Percentiles rank a stretch among this genome's conserved stretches.
These are phyloP conservation scores for Aphanomyces cochlioides DNA, from an alignment of 352 stramenopile genomes.

Conservation along the genomic window DNA sequence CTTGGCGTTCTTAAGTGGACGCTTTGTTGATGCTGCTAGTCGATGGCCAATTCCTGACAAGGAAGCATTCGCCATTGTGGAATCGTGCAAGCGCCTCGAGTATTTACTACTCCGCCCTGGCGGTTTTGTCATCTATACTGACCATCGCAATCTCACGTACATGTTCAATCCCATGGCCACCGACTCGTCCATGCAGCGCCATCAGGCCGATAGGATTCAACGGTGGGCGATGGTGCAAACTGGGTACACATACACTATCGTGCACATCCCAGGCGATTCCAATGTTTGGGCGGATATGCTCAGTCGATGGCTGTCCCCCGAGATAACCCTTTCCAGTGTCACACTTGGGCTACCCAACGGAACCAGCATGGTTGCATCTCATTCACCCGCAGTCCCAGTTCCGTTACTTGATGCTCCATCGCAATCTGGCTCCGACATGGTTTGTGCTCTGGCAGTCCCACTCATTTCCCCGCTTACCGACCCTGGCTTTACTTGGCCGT, in stretches of 20 bases:
- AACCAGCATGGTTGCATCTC: constrained; percentile 17
- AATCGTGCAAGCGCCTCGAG: constrained; percentile 2
- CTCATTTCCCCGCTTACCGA: background rate
- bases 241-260: constrained; percentile 34
- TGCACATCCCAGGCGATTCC: constrained; percentile 32
- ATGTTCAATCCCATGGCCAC: constrained; percentile 32
- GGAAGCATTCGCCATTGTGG: constrained; percentile 31
- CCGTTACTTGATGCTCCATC: background rate
- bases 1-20: constrained; percentile 28
- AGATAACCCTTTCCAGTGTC: constrained; percentile 12
- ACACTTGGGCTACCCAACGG: too few relatives aligned
- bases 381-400: too few relatives aligned
- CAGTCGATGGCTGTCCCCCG: constrained; percentile 23
- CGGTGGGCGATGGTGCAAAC: constrained; percentile 31
- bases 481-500: constrained; percentile 9
- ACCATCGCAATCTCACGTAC: constrained; percentile 35
- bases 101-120: constrained; percentile 2
- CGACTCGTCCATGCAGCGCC: constrained; percentile 22
- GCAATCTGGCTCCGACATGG: background rate
- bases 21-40: background rate
- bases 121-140: constrained; percentile 30
- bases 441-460: background rate
- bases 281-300: constrained; percentile 42
- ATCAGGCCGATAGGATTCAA: constrained; percentile 37
- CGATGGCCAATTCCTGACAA: constrained; percentile 30